Evolutionary conservation across 164 flowering plant species (phyloP), one percentile per base, ranked within the genome.

Genomic region (Stephania yunnanensis): DNA sequence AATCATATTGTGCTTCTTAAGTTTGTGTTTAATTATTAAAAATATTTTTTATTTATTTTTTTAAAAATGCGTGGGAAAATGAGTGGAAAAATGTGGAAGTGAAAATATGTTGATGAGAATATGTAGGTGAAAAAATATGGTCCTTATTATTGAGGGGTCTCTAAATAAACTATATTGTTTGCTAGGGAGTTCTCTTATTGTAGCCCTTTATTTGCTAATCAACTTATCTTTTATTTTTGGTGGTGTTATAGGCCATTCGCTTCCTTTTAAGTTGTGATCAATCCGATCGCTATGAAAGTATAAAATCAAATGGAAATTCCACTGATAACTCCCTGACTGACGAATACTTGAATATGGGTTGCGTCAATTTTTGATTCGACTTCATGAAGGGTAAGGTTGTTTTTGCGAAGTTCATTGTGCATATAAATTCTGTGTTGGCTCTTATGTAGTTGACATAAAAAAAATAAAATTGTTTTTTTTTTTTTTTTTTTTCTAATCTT

Each of bases 311-410:
- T 71, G 86, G 55, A 61, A 81, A 70, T 75, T 68, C 53, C 2
- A 73, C 69, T 74, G 90, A 85, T 73, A 79, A 83, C 76, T 80
- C 81, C 68, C 46, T 87, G 25, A 83, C 86, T 74, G 83, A 87
- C 73, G 81, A 63, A 69, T 96, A 90, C 83, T 82, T 94, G 58
- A 64, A 77, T 77, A 84, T 84, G 75, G n/a, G 90, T 86, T 66
- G 82, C 86, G 11, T 68, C 81, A 31, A 74, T 84, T 48, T 81
- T 93, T 66, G 73, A 86, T 72, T 80, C 83, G 83, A 80, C 73
- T 84, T 84, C 53, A 20, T 0, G 31, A 77, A 63, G 83, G 97
- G 98, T 95, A 89, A 71, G 31, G 22, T 68, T 55, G 19, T 72
- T 45, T 68, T 20, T 69, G 30, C 52, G 46, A 29, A 31, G 7